phyloP scores from a whole-genome alignment of 495 filamentous ascomycete genomes.

The Chaetomidium leptoderma region DNA sequence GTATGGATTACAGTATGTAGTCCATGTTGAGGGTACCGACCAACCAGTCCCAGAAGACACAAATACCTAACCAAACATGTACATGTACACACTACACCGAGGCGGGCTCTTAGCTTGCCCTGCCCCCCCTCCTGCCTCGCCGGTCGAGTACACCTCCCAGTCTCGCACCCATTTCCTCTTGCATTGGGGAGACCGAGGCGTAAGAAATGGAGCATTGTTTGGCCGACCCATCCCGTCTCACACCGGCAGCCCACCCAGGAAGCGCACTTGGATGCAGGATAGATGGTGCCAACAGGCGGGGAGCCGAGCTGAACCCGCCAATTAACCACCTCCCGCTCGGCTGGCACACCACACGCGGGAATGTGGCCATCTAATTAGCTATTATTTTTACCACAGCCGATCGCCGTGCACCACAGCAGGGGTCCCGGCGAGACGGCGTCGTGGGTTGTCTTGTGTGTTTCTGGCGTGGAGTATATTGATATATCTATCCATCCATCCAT shows the following conservation, averaged over 20 bases:
- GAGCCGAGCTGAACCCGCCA: conserved; percentile 10
- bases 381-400: conserved; percentile 14
- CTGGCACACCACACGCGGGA: neutral
- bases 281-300: neutral
- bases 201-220: conserved; percentile 17
- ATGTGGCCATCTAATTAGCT: conserved; percentile 6
- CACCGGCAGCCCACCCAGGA: conserved; percentile 1
- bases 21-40: too few species aligned
- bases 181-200: neutral
- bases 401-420: conserved; percentile 4
- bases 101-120: too few species aligned
- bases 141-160: too few species aligned
- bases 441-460: too few species aligned
- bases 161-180: too few species aligned
- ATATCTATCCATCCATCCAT: too few species aligned
- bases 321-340: neutral
- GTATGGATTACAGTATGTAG: too few species aligned
- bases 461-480: too few species aligned
- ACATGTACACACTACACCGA: too few species aligned
- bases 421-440: neutral
- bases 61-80: too few species aligned
- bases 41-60: too few species aligned
- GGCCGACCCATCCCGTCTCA: conserved; percentile 4
- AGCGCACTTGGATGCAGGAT: neutral
- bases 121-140: too few species aligned